Percentiles rank a stretch among this genome's conserved stretches.
Evolutionary conservation across 768 basidiomycete genomes (phyloP).

Genomic region (Amanita rubescens): DNA sequence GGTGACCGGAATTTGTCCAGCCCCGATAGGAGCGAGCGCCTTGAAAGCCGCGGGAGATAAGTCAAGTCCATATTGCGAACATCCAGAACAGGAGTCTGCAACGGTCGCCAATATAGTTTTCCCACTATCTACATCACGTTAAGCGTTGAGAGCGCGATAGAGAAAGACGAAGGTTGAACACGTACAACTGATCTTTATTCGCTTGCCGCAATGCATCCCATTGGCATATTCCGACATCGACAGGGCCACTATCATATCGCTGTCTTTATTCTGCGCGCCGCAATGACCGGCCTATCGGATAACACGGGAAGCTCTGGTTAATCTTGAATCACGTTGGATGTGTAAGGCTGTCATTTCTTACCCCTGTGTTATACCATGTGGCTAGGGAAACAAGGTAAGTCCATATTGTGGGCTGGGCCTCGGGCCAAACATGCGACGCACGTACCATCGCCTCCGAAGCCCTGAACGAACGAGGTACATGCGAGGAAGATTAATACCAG

Average conservation of each 20-base stretch:
- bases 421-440: not conserved
- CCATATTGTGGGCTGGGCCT: too few relatives aligned
- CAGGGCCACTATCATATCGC: slow-evolving; percentile 20
- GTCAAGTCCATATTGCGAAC: slow-evolving; percentile 19
- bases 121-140: slow-evolving; percentile 17
- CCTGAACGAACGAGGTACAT: slow-evolving; percentile 1
- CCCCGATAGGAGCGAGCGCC: slow-evolving; percentile 19
- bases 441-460: slow-evolving; percentile 14
- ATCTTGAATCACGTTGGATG: not conserved
- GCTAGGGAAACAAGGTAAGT: slow-evolving; percentile 11
- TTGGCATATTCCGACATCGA: slow-evolving; percentile 14
- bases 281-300: slow-evolving; percentile 19
- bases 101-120: slow-evolving; percentile 17
- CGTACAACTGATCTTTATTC: slow-evolving; percentile 19
- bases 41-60: slow-evolving; percentile 21
- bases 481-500: not conserved
- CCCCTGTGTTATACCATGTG: slow-evolving; percentile 17
- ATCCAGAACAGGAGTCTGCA: slow-evolving; percentile 24
- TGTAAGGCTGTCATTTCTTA: slow-evolving; percentile 5
- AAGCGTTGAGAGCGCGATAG: not conserved
- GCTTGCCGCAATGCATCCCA: slow-evolving; percentile 17
- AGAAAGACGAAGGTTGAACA: not conserved
- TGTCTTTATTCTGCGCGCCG: slow-evolving; percentile 13
- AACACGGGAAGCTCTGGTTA: not conserved
- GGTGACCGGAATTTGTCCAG: slow-evolving; percentile 17